Evolutionary conservation across 2,329 filamentous ascomycete genomes (phyloP).

Genomic region (Aspergillus japonicus): DNA sequence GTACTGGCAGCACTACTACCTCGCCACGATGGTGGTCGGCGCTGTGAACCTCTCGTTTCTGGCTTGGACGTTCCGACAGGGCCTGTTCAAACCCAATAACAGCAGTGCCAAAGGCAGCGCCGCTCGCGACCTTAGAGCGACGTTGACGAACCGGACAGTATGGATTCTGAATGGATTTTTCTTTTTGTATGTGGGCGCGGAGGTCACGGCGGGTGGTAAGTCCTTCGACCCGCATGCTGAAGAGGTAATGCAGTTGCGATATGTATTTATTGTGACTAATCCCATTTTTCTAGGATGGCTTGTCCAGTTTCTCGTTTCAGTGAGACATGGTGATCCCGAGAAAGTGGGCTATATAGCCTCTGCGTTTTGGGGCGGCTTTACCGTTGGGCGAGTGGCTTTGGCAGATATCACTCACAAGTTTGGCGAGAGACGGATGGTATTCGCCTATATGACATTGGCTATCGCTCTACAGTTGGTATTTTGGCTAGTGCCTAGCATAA

Average conservation of each 20-base stretch:
- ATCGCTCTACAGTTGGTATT: constrained; percentile 23
- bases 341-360: constrained; percentile 27
- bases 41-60: constrained; percentile 16
- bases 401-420: constrained; percentile 25
- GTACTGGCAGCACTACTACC: constrained; percentile 25
- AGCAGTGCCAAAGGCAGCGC: constrained; percentile 20
- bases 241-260: background rate
- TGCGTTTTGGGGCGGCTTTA: constrained; percentile 25
- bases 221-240: background rate
- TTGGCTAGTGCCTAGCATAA: constrained; percentile 24
- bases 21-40: constrained; percentile 17
- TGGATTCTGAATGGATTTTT: constrained; percentile 28
- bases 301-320: constrained; percentile 24
- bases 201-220: constrained; percentile 26
- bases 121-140: constrained; percentile 19
- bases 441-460: constrained; percentile 21
- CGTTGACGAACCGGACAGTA: constrained; percentile 18
- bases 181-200: constrained; percentile 26
- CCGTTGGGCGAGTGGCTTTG: constrained; percentile 21
- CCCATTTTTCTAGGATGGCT: constrained; percentile 20
- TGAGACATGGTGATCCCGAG: constrained; percentile 22
- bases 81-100: constrained; percentile 23
- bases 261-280: background rate
- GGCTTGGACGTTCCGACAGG: constrained; percentile 21
- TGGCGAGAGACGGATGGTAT: constrained; percentile 26